A percentile compares a stretch with the other conserved stretches of the same genome.
phyloP scores from a whole-genome alignment of 768 basidiomycete genomes.

The Scleroderma citrinum region DNA sequence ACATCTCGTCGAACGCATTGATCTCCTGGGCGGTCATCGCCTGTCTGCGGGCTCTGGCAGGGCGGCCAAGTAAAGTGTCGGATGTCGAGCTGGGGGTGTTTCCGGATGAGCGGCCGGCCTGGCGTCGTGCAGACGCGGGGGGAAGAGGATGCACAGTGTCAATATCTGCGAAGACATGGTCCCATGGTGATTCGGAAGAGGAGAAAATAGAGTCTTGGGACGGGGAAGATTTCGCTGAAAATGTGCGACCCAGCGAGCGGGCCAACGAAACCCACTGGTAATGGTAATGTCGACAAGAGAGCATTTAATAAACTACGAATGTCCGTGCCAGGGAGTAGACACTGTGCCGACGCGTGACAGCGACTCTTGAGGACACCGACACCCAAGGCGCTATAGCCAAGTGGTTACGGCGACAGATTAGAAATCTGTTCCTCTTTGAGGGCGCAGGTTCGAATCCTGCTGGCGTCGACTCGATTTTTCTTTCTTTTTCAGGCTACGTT shows the following conservation, averaged over 20 bases:
- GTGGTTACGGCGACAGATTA: slow-evolving; percentile 64
- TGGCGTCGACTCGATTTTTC: slow-evolving; percentile 28
- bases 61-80: slow-evolving; percentile 6
- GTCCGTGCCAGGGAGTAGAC: too few species aligned
- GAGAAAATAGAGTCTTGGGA: slow-evolving; percentile 30
- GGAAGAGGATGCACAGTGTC: slow-evolving; percentile 25
- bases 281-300: slow-evolving; percentile 11
- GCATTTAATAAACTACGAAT: slow-evolving; percentile 9
- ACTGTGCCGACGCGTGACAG: not conserved
- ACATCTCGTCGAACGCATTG: slow-evolving; percentile 65
- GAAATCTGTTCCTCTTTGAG: slow-evolving; percentile 32
- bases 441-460: slow-evolving; percentile 43
- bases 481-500: not conserved
- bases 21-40: slow-evolving; percentile 66
- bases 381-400: slow-evolving; percentile 55
- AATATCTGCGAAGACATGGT: slow-evolving; percentile 47
- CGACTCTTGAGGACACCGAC: too few species aligned
- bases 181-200: slow-evolving; percentile 39
- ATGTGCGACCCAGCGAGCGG: slow-evolving; percentile 3
- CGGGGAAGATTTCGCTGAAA: not conserved
- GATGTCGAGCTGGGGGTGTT: not conserved
- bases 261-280: slow-evolving; percentile 1
- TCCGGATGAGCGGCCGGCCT: slow-evolving; percentile 5
- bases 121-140: slow-evolving; percentile 12
- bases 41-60: slow-evolving; percentile 35